Percentiles rank a stretch among this genome's conserved stretches.
phyloP scores from a whole-genome alignment of 2,329 filamentous ascomycete species.

The Penicillium concentricum region DNA sequence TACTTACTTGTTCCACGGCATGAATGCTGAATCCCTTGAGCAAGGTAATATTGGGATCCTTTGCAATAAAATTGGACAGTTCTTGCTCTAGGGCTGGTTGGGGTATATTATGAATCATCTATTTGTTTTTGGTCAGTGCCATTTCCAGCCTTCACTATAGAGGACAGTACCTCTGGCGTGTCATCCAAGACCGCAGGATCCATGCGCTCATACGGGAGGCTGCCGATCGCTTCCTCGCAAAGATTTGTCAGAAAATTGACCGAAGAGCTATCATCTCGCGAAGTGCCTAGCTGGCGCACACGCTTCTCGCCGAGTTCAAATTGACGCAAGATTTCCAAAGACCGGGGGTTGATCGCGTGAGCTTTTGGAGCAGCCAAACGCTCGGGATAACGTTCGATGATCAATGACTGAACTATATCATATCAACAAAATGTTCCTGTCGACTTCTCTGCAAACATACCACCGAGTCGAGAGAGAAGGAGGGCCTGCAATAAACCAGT shows the following conservation, averaged over 20 bases:
- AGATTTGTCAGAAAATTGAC: constrained; percentile 41
- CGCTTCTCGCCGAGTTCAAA: constrained; percentile 16
- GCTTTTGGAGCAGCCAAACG: constrained; percentile 24
- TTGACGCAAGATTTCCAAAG: constrained; percentile 25
- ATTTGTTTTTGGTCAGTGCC: neutral
- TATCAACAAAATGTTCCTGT: neutral
- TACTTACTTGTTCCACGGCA: constrained; percentile 2
- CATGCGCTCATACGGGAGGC: constrained; percentile 31
- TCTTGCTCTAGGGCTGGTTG: constrained; percentile 13
- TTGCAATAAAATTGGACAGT: neutral
- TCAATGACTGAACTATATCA: constrained; percentile 6
- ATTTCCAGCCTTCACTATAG: too few relatives aligned
- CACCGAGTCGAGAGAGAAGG: constrained; percentile 31
- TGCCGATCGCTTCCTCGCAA: constrained; percentile 33
- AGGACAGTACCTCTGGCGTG: constrained; percentile 33
- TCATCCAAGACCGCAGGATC: constrained; percentile 29
- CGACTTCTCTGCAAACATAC: constrained; percentile 1
- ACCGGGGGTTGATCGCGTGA: constrained; percentile 24
- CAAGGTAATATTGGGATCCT: constrained; percentile 1
- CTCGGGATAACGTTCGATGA: constrained; percentile 23
- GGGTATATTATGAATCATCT: constrained; percentile 16
- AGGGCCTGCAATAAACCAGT: constrained; percentile 35
- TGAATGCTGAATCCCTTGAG: constrained; percentile 8
- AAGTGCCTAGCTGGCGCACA: constrained; percentile 31
- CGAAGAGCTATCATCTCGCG: constrained; percentile 35